Conservation (phyloP, 257 asterid genomes). For the Nicotiana noctiflora region DNA sequence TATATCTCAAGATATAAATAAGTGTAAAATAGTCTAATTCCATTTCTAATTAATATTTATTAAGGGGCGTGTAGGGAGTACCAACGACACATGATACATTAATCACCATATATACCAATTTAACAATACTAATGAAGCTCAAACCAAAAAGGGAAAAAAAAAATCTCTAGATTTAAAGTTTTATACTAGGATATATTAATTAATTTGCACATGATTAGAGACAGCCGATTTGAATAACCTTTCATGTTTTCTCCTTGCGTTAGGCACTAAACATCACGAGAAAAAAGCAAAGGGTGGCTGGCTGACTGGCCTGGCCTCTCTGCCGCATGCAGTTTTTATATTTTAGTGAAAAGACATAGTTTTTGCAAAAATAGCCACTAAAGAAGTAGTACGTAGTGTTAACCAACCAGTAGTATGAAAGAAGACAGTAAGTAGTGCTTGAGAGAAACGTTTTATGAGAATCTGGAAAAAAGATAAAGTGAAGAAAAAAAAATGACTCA, state of each 20-base stretch:
- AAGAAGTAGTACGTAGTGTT: too few species aligned
- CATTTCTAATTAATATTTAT: too few species aligned
- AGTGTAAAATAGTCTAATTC: too few species aligned
- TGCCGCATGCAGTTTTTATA: too few species aligned
- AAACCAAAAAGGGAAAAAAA: neutral
- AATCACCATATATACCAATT: neutral
- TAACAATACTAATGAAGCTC: neutral
- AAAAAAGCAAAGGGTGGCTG: neutral
- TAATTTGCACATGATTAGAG: neutral
- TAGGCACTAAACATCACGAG: neutral
- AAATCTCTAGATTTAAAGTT: too few species aligned
- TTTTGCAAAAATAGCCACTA: too few species aligned
- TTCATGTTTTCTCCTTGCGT: neutral
- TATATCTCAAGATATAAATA: too few species aligned
- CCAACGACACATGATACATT: neutral
- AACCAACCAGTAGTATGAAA: neutral
- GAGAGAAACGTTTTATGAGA: slow-evolving; percentile 74
- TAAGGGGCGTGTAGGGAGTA: too few species aligned
- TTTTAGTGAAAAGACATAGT: too few species aligned
- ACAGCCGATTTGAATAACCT: neutral
- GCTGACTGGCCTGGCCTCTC: too few species aligned
- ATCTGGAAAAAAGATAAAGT: slow-evolving; percentile 78
- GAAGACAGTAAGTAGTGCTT: slow-evolving; percentile 48
- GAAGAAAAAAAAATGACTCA: slow-evolving; percentile 40
- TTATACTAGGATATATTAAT: too few species aligned